These are phyloP conservation scores for Durusdinium trenchii DNA, from an alignment of 73 alveolate species.

Conservation along the genomic window DNA sequence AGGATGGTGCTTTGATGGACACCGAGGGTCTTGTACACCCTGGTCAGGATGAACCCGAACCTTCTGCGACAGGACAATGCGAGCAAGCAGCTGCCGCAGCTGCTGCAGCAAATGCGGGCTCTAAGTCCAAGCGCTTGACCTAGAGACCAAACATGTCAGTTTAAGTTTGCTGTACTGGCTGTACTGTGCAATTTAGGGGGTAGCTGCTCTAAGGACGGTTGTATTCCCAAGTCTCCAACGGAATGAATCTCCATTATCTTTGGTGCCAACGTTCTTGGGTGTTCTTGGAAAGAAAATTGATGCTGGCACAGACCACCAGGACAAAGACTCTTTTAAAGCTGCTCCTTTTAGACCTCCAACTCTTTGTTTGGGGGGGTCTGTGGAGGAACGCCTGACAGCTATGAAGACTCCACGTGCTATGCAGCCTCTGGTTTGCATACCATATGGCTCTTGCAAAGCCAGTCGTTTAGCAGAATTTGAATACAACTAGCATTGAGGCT, in stretches of 20 bases:
- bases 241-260: slow-evolving; percentile 20
- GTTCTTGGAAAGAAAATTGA: slow-evolving; percentile 39
- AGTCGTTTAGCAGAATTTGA: not conserved
- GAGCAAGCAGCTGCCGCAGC: no score
- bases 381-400: not conserved
- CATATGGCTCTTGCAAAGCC: no score
- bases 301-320: not conserved
- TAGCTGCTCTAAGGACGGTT: not conserved
- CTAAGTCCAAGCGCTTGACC: no score
- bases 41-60: no score
- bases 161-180: no score
- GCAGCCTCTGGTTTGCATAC: slow-evolving; percentile 19
- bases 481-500: not conserved
- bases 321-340: not conserved
- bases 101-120: no score
- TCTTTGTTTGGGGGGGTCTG: no score
- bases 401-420: not conserved
- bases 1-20: not conserved
- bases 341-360: not conserved
- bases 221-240: slow-evolving; percentile 2
- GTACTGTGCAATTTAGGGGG: no score
- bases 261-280: not conserved
- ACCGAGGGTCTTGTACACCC: no score
- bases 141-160: no score
- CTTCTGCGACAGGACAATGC: no score